Percentiles rank a stretch among this genome's conserved stretches.
phyloP scores from a whole-genome alignment of 208 protist genomes.

The Angomonas ambiguus region DNA sequence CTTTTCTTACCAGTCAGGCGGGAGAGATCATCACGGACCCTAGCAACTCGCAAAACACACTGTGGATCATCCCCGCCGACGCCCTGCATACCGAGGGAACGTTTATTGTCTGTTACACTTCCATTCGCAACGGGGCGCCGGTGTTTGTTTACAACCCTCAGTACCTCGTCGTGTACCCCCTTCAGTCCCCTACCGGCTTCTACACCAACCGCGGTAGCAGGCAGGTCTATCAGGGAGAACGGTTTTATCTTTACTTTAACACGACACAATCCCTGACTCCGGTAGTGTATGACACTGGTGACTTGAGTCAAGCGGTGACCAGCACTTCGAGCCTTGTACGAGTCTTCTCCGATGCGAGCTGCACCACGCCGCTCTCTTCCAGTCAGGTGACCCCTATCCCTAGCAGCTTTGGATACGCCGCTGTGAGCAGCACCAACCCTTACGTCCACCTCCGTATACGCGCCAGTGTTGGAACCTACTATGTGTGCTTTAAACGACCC shows the following conservation, averaged over 20 bases:
- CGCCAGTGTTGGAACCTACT: conserved; percentile 45
- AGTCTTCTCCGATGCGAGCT: conserved; percentile 39
- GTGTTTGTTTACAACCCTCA: conserved; percentile 54
- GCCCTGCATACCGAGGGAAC: conserved; percentile 23
- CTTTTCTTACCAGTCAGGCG: not conserved
- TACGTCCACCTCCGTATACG: conserved; percentile 77
- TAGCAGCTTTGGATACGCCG: conserved; percentile 58
- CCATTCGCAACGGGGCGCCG: conserved; percentile 37
- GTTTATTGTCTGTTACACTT: conserved; percentile 81
- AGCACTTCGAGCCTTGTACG: conserved; percentile 40
- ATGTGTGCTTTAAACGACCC: conserved; percentile 71
- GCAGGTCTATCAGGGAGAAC: conserved; percentile 54
- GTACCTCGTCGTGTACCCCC: conserved; percentile 46
- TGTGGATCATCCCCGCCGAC: conserved; percentile 57
- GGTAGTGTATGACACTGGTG: conserved; percentile 27
- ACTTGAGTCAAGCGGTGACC: not conserved
- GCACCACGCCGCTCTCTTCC: conserved; percentile 19
- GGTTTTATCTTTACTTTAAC: conserved; percentile 81
- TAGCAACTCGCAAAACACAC: conserved; percentile 35
- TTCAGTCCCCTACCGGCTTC: conserved; percentile 65
- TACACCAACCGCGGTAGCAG: conserved; percentile 46
- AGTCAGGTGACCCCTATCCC: conserved; percentile 52
- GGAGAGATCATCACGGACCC: conserved; percentile 14
- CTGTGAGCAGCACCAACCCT: conserved; percentile 25
- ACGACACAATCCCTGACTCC: conserved; percentile 55